Conservation (phyloP, 352 stramenopile species). For the Phytophthora vignae region DNA sequence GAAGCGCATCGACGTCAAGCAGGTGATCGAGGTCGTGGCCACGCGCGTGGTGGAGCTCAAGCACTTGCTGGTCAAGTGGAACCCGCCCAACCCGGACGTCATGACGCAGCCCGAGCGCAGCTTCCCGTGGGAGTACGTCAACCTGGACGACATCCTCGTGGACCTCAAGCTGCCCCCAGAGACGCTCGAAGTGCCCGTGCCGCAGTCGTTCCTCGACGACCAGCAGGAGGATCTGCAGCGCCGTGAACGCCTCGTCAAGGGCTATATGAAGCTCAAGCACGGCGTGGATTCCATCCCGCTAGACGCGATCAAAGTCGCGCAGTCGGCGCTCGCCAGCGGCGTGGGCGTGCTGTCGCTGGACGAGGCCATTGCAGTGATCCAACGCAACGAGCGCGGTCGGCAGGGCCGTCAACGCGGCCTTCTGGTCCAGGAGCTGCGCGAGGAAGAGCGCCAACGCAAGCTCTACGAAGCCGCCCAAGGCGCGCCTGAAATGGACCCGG, state of each 20-base stretch:
- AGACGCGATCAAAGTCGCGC: slow-evolving; percentile 46
- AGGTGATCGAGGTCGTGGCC: slow-evolving; percentile 93
- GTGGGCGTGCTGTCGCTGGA: slow-evolving; percentile 50
- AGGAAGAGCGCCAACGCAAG: slow-evolving; percentile 86
- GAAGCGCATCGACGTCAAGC: slow-evolving; percentile 94
- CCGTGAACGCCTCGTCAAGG: slow-evolving; percentile 87
- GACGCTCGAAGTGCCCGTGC: slow-evolving; percentile 91
- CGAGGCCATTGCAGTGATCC: slow-evolving; percentile 90
- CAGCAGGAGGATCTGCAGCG: slow-evolving; percentile 60
- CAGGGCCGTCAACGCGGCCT: slow-evolving; percentile 89
- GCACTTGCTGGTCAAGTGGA: slow-evolving; percentile 95
- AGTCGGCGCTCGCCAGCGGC: slow-evolving; percentile 36
- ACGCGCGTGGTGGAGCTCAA: slow-evolving; percentile 90
- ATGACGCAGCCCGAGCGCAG: slow-evolving; percentile 74
- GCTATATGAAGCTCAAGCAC: slow-evolving; percentile 92
- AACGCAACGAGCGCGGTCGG: slow-evolving; percentile 90
- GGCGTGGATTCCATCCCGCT: slow-evolving; percentile 73
- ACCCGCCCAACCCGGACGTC: slow-evolving; percentile 92
- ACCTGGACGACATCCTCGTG: slow-evolving; percentile 93
- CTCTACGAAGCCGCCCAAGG: slow-evolving; percentile 75
- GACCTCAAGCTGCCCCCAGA: slow-evolving; percentile 94
- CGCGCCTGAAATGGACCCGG: slow-evolving; percentile 84
- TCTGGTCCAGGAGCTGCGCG: slow-evolving; percentile 83
- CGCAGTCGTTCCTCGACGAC: slow-evolving; percentile 92
- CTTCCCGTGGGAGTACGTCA: slow-evolving; percentile 96